phyloP scores from a whole-genome alignment of 495 filamentous ascomycete genomes.

The Rhizodiscina lignyota region DNA sequence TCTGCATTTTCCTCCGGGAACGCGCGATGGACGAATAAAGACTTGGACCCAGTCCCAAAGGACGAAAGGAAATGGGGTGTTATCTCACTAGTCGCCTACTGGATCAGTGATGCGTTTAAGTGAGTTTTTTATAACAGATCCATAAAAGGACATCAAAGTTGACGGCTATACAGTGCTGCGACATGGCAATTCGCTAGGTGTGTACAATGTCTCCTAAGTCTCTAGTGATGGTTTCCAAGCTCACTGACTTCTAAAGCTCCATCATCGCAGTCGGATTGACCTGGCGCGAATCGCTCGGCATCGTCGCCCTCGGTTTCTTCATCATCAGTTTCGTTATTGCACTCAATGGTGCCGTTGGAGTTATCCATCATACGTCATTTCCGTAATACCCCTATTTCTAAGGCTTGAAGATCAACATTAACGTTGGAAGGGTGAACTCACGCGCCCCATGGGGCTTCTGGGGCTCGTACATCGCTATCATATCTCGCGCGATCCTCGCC shows the following conservation, averaged over 20 bases:
- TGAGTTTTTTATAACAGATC: slow-evolving; percentile 1
- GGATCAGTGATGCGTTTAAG: slow-evolving; percentile 17
- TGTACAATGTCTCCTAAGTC: no score
- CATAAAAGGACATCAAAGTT: neutral
- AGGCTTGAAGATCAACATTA: neutral
- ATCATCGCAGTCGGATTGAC: slow-evolving; percentile 46
- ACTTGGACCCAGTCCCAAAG: slow-evolving; percentile 12
- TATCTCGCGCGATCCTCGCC: slow-evolving; percentile 49
- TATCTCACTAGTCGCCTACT: slow-evolving; percentile 13
- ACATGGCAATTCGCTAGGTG: slow-evolving; percentile 17
- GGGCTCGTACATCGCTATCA: slow-evolving; percentile 47
- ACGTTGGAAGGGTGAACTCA: slow-evolving; percentile 43
- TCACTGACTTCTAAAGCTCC: no score
- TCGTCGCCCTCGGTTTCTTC: slow-evolving; percentile 44
- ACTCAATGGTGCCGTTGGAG: slow-evolving; percentile 47
- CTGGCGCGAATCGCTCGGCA: slow-evolving; percentile 42
- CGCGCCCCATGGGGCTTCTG: slow-evolving; percentile 55
- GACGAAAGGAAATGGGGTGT: slow-evolving; percentile 13
- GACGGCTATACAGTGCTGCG: slow-evolving; percentile 8
- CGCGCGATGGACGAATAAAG: slow-evolving; percentile 15
- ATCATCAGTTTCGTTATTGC: slow-evolving; percentile 46
- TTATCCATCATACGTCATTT: neutral
- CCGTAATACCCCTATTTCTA: neutral
- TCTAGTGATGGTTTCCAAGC: no score
- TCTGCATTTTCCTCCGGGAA: slow-evolving; percentile 14